phyloP scores from a whole-genome alignment of 1,284 basidiomycete genomes.

The Volvariella surrecta region DNA sequence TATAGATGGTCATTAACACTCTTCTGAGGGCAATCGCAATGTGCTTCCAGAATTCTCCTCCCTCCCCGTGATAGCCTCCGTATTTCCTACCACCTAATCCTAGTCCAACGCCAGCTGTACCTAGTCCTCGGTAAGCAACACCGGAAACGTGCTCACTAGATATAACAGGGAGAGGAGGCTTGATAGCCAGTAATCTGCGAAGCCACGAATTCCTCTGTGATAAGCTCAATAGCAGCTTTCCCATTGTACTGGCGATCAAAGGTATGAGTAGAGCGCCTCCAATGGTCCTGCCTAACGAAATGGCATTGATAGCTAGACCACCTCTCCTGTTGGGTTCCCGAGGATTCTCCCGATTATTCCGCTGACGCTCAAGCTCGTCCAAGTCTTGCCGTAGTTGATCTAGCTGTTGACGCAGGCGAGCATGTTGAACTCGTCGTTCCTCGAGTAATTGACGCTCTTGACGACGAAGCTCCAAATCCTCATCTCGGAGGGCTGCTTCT shows the following conservation, averaged over 20 bases:
- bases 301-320: conserved; percentile 46
- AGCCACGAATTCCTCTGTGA: conserved; percentile 40
- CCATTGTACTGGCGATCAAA: conserved; percentile 55
- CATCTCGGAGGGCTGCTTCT: too few species aligned
- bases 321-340: conserved; percentile 38
- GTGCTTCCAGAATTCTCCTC: conserved; percentile 16
- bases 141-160: background rate
- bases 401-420: too few species aligned
- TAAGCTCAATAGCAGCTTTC: conserved; percentile 44
- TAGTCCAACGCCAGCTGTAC: conserved; percentile 1
- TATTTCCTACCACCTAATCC: conserved; percentile 9
- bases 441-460: too few species aligned
- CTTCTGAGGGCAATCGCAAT: conserved; percentile 26
- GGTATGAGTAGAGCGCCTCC: conserved; percentile 62
- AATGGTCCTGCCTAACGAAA: conserved; percentile 52
- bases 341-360: conserved; percentile 8
- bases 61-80: conserved; percentile 15
- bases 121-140: background rate
- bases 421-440: too few species aligned
- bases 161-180: conserved; percentile 22
- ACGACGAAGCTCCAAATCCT: too few species aligned
- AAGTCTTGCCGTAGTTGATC: background rate
- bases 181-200: conserved; percentile 46
- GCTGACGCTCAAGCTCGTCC: conserved; percentile 5
- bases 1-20: conserved; percentile 38